Evolutionary conservation across 441 rosid species (phyloP).

Genomic region (Pelargonium fulgidum): DNA sequence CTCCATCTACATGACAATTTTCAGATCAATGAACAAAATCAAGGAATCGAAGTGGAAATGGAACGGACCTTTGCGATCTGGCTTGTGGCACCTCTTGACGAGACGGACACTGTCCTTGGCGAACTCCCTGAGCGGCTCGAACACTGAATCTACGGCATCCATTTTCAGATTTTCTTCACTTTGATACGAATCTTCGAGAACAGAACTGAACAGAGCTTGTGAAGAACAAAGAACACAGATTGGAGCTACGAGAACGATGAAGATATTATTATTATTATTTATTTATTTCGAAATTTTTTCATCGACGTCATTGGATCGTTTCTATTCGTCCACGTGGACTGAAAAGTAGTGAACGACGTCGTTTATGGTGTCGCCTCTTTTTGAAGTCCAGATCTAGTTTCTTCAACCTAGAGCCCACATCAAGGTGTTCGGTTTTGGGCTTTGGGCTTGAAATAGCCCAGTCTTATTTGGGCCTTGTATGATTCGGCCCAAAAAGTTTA

Average conservation of each 20-base stretch:
- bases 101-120: constrained; percentile 26
- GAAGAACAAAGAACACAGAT: no score
- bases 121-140: constrained; percentile 25
- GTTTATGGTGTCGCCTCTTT: background rate
- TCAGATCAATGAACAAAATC: no score
- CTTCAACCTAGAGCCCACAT: no score
- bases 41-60: no score
- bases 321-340: background rate
- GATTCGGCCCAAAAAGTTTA: no score
- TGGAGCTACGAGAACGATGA: background rate
- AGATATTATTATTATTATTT: background rate
- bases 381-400: background rate
- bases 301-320: background rate
- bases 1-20: no score
- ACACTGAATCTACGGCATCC: constrained; percentile 25
- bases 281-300: background rate
- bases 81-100: constrained; percentile 30
- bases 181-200: no score
- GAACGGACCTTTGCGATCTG: constrained; percentile 25
- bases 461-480: no score
- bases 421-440: no score
- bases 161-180: background rate
- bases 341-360: background rate
- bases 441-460: no score
- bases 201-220: background rate